Percentiles rank a stretch among this genome's conserved stretches.
These are phyloP conservation scores for Beauveria caledonica DNA, from an alignment of 2,329 filamentous ascomycete species.

Conservation along the genomic window DNA sequence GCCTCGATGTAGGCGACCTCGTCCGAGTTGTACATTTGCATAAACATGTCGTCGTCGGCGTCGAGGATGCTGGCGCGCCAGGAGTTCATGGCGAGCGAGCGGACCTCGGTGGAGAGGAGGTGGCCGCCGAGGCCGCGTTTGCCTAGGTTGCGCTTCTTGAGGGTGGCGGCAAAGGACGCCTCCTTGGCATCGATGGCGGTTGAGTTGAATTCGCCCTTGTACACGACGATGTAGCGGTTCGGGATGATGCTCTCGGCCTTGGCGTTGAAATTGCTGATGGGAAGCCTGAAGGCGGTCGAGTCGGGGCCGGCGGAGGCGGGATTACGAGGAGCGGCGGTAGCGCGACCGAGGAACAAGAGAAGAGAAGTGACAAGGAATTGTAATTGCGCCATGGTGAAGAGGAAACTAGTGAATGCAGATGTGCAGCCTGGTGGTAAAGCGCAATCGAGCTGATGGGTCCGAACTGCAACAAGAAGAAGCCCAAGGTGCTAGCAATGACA, in stretches of 20 bases:
- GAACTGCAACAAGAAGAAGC: not conserved
- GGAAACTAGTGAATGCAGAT: not conserved
- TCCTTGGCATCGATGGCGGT: slow-evolving; percentile 42
- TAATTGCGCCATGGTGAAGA: slow-evolving; percentile 7
- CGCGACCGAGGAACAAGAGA: slow-evolving; percentile 14
- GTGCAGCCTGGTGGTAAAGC: not conserved
- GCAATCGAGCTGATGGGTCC: too few relatives aligned
- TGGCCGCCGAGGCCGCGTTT: slow-evolving; percentile 42
- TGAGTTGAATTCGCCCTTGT: slow-evolving; percentile 45
- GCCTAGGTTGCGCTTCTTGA: slow-evolving; percentile 50
- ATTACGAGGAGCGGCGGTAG: slow-evolving; percentile 19
- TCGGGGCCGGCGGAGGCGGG: slow-evolving; percentile 10
- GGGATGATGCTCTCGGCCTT: slow-evolving; percentile 40
- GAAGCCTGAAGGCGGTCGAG: slow-evolving; percentile 28
- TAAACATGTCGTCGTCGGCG: slow-evolving; percentile 41
- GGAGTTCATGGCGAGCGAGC: slow-evolving; percentile 36
- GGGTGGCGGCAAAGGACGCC: slow-evolving; percentile 35
- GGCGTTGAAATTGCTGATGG: slow-evolving; percentile 45
- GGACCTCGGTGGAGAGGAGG: slow-evolving; percentile 38
- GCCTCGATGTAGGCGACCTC: slow-evolving; percentile 48
- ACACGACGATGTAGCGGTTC: slow-evolving; percentile 57
- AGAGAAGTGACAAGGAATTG: not conserved
- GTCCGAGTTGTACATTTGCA: slow-evolving; percentile 37
- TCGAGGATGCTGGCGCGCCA: slow-evolving; percentile 49
- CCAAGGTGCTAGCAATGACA: too few relatives aligned